These are phyloP conservation scores for Phanerochaete sordida DNA, from an alignment of 768 basidiomycete species.

Conservation along the genomic window DNA sequence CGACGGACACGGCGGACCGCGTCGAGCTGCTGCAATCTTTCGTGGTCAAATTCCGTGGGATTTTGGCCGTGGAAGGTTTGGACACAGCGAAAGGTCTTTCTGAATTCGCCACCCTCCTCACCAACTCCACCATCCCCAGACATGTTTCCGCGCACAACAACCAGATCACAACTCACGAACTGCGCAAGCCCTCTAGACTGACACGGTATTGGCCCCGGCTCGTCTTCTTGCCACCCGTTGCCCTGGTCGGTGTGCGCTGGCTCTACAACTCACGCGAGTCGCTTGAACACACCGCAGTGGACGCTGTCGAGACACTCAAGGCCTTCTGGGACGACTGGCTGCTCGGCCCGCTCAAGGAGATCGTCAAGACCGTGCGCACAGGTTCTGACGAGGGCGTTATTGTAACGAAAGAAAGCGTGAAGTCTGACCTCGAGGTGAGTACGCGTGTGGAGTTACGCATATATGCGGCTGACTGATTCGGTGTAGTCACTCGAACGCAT, in stretches of 20 bases:
- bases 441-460: not conserved
- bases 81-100: not conserved
- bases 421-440: conserved; percentile 78
- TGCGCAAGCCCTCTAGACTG: conserved; percentile 65
- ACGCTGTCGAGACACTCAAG: conserved; percentile 60
- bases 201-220: conserved; percentile 80
- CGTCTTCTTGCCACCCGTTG: conserved; percentile 69
- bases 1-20: not conserved
- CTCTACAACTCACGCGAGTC: conserved; percentile 59
- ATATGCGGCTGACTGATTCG: not conserved
- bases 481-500: conserved; percentile 86
- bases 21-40: not conserved
- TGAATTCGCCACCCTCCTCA: not conserved
- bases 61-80: not conserved
- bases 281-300: conserved; percentile 50
- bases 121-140: conserved; percentile 6
- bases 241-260: conserved; percentile 45
- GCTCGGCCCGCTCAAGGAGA: conserved; percentile 78
- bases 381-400: conserved; percentile 76
- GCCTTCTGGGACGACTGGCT: conserved; percentile 84
- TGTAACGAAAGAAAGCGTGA: conserved; percentile 76
- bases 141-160: conserved; percentile 12
- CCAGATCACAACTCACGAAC: conserved; percentile 28
- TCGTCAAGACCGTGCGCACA: conserved; percentile 78
- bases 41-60: not conserved